Base-by-base conservation (phyloP, 208 protist species). In the Trypanosoma caninum region DNA sequence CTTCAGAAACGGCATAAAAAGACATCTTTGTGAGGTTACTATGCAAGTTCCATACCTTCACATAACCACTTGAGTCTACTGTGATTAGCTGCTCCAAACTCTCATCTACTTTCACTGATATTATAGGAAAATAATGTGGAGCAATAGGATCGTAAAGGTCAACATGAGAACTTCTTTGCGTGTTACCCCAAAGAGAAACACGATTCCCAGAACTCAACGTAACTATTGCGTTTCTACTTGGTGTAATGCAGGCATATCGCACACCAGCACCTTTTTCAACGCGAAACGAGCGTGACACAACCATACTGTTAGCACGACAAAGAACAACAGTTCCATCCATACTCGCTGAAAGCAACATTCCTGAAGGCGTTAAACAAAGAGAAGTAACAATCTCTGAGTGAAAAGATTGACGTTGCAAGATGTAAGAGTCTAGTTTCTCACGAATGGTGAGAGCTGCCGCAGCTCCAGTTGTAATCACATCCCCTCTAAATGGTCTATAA, bases 41-140 rank as follows among this genome's bases (percentile, higher is more conserved):
- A 7, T 72, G 56, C 41, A 92, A 42, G 46, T 67, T 81, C 84
- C 84, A 92, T 18, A 92, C 81, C 74, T 92, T 92, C 48, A 79
- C 74, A 59, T 80, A 81, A 10, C 76, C 79, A 47, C 74, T 87
- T 37, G 60, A 69, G 64, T 89, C 84, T 11, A 79, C 59, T 10
- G 84, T 79, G 35, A 87, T 80, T 3, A 92, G 35, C 64, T 92
- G 84, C 22, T 87, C 80, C 11, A 92, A 64, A 34, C 69, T 67
- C 25, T 85, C 78, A 58, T 82, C 81, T 23, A 86, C 76, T 25
- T 74, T 68, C 20, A 89, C 60, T 4, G 76, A 47, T 31, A 85
- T 71, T 65, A 92, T 80, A 30, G 56, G 63, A 42, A 75, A 75
- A 42, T 82, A 82, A 60, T 92, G 84, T n/a, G 84, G 79, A 14